Evolutionary conservation across 2,329 filamentous ascomycete species (phyloP).

Genomic region (Fusarium nematophilum): DNA sequence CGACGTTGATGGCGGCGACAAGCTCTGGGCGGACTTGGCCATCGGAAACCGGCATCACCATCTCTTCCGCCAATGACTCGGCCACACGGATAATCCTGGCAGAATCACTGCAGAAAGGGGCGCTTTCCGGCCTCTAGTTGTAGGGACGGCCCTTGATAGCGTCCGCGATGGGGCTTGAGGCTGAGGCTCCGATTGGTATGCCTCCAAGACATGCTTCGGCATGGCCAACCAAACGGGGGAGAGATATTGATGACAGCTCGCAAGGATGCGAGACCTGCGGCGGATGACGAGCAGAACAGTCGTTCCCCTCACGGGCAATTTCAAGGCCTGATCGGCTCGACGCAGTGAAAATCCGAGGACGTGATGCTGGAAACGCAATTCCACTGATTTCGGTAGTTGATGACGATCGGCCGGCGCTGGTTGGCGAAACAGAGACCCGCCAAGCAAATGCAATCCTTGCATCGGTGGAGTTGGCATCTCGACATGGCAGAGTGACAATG

Average conservation of each 20-base stretch:
- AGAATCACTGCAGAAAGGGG: neutral
- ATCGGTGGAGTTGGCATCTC: slow-evolving; percentile 20
- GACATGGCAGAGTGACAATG: slow-evolving; percentile 11
- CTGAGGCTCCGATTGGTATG: slow-evolving; percentile 24
- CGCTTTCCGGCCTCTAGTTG: neutral
- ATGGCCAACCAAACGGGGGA: slow-evolving; percentile 3
- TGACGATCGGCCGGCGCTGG: slow-evolving; percentile 26
- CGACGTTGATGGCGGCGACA: slow-evolving; percentile 31
- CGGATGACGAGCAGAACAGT: slow-evolving; percentile 9
- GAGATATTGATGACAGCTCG: slow-evolving; percentile 20
- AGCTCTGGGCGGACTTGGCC: neutral
- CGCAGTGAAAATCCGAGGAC: slow-evolving; percentile 15
- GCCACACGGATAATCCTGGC: neutral
- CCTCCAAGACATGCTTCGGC: slow-evolving; percentile 12
- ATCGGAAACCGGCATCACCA: neutral
- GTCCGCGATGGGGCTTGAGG: slow-evolving; percentile 20
- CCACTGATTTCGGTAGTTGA: slow-evolving; percentile 21
- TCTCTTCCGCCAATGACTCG: neutral
- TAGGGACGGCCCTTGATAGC: slow-evolving; percentile 40
- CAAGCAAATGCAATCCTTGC: slow-evolving; percentile 16
- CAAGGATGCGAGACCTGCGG: slow-evolving; percentile 4
- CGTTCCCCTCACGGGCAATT: slow-evolving; percentile 5
- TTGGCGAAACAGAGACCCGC: slow-evolving; percentile 19
- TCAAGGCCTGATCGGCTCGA: slow-evolving; percentile 25
- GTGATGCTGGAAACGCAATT: slow-evolving; percentile 15